Evolutionary conservation across 495 filamentous ascomycete genomes (phyloP).

Genomic region (Darksidea phi): DNA sequence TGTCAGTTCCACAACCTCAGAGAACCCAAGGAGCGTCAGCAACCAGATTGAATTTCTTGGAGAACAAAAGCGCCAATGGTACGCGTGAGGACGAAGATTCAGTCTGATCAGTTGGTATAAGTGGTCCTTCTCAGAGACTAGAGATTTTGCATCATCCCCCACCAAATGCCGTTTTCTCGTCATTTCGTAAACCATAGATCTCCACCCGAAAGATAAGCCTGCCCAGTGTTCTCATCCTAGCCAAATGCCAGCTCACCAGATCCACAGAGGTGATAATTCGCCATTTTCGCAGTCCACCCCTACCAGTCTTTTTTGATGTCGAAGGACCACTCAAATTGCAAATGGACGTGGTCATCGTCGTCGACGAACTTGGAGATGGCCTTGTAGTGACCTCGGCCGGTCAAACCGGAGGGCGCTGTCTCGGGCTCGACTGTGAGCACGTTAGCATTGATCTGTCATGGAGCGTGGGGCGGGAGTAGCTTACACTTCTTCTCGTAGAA

Average conservation of each 20-base stretch:
- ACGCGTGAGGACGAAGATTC: too few species aligned
- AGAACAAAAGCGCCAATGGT: too few species aligned
- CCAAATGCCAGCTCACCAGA: too few species aligned
- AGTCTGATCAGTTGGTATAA: too few species aligned
- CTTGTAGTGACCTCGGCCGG: conserved; percentile 81
- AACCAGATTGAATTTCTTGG: too few species aligned
- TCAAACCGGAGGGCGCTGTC: conserved; percentile 85
- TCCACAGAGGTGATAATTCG: too few species aligned
- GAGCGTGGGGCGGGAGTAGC: conserved; percentile 34
- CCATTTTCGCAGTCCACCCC: background rate
- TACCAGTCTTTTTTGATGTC: conserved; percentile 94
- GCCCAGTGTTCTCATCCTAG: too few species aligned
- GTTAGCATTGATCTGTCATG: background rate
- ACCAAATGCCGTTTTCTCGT: too few species aligned
- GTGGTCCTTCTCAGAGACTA: too few species aligned
- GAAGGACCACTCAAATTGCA: conserved; percentile 90
- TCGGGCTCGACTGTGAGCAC: conserved; percentile 71
- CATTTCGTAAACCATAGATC: too few species aligned
- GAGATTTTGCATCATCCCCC: too few species aligned
- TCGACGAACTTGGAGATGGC: conserved; percentile 85
- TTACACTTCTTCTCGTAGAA: conserved; percentile 87
- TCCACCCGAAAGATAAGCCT: too few species aligned
- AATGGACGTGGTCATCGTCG: conserved; percentile 81
- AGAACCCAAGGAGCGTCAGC: background rate
- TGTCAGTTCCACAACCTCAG: conserved; percentile 55